Conservation (phyloP, 352 stramenopile genomes). For the Phytophthora europaea region DNA sequence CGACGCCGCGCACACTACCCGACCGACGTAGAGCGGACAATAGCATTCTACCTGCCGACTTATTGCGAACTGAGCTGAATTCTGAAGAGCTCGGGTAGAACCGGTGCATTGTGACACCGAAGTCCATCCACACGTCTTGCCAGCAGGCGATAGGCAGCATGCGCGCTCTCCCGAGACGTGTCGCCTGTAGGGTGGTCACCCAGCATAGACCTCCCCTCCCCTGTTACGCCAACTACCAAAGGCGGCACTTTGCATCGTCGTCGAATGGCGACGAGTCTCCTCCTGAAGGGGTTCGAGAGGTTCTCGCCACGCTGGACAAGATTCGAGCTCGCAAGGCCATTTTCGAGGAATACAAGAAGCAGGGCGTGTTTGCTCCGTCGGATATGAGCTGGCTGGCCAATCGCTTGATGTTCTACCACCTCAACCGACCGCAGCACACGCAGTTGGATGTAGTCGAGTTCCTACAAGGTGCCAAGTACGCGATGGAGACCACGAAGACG, state of each 20-base stretch:
- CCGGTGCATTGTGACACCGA: background rate
- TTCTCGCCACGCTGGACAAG: constrained; percentile 29
- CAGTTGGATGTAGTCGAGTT: constrained; percentile 43
- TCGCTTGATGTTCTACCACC: constrained; percentile 44
- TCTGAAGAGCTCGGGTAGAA: constrained; percentile 12
- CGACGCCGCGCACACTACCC: background rate
- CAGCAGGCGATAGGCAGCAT: background rate
- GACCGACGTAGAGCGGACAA: constrained; percentile 25
- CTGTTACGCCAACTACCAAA: background rate
- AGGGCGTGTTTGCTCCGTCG: constrained; percentile 30
- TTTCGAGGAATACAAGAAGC: constrained; percentile 26
- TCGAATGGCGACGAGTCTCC: background rate
- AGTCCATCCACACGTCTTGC: background rate
- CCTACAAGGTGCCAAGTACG: constrained; percentile 38
- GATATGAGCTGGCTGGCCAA: constrained; percentile 30
- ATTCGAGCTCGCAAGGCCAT: constrained; percentile 23
- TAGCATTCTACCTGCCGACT: constrained; percentile 17
- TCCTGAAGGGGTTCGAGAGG: constrained; percentile 25
- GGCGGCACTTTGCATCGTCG: constrained; percentile 12
- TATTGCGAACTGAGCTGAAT: constrained; percentile 31
- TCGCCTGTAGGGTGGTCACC: background rate
- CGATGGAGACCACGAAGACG: constrained; percentile 32
- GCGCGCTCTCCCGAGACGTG: background rate
- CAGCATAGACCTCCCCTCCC: background rate
- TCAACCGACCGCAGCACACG: constrained; percentile 38